Evolutionary conservation across 192 early-diverging fungal species (phyloP), one percentile per base, ranked within the genome.

Genomic region (Coemansia nantahalensis): DNA sequence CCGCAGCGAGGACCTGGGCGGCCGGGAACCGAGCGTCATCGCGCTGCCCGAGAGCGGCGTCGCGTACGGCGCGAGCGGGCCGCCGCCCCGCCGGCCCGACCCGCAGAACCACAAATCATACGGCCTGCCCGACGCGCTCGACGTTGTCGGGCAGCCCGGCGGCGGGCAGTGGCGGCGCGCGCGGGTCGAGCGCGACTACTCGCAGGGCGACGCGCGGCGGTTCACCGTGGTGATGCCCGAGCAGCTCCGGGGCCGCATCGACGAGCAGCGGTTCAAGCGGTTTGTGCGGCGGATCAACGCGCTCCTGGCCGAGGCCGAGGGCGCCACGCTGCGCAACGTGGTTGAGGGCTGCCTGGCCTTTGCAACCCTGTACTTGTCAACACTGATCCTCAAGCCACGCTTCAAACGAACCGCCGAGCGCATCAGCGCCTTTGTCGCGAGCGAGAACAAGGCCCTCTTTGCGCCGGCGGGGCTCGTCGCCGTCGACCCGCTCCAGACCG

Each of bases 111-210:
- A 16, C 39, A 75, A 75, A 26, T 31, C 56, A 5, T 75, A 75
- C 34, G 59, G 19, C 15, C 39, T 75, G 17, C 64, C 64, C 10
- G 32, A 32, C 10, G 58, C 41, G 14, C 23, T 31, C 22, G 58
- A 61, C 46, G 22, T 33, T 19, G 26, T 45, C 12, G 12, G 23
- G 8, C 41, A n/a, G 31, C 31, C 49, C 8, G 33, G 21, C n/a
- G 31, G 17, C 34, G 56, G 45, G 28, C 57, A 54, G 34, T 55
- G 54, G 44, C 60, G 64, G 51, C 60, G 73, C 2, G 62, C 69
- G 16, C 65, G 77, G 8, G 54, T 79, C 8, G 70, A 73, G 51
- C 65, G 77, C 21, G 77, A 79, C 66, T 79, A 79, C 46, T 74
- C 77, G 51, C 58, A 48, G 24, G 77, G 70, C 36, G 66, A 62